Base-by-base conservation (phyloP, 805 yeast species). In the Gaillardinia entomophila region DNA sequence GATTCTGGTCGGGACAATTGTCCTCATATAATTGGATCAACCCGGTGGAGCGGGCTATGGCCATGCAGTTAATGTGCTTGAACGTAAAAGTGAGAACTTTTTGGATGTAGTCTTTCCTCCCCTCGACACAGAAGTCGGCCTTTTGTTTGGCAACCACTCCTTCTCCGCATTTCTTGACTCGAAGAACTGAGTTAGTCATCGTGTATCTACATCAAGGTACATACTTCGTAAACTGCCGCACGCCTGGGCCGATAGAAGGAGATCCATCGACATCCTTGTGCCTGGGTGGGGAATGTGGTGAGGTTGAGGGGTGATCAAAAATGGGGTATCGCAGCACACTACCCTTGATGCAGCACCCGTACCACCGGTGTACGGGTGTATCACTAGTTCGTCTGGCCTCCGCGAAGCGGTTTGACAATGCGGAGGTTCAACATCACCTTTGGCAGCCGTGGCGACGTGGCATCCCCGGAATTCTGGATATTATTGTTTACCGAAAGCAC, bases 321-420 rank as follows among this genome's bases (percentile, higher is more conserved):
- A n/a, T n/a, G n/a, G n/a, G n/a, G n/a, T n/a, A n/a, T n/a, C n/a
- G n/a, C n/a, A n/a, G n/a, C n/a, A n/a, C n/a, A n/a, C n/a, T n/a
- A n/a, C n/a, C n/a, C n/a, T n/a, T n/a, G n/a, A n/a, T n/a, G n/a
- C n/a, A n/a, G n/a, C n/a, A n/a, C n/a, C n/a, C n/a, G n/a, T n/a
- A n/a, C n/a, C n/a, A n/a, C n/a, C n/a, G n/a, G n/a, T n/a, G n/a
- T n/a, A n/a, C n/a, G n/a, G n/a, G n/a, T n/a, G n/a, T n/a, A n/a
- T n/a, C n/a, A n/a, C n/a, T n/a, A n/a, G n/a, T n/a, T n/a, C n/a
- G n/a, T n/a, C n/a, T n/a, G n/a, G n/a, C 79, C 79, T 1, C 83
- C 82, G 33, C 79, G 62, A 25, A 77, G 41, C 3, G 84, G 83
- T 50, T 77, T 79, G 13, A 79, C 75, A 6, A 81, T 79, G 32